Conservation (phyloP, 2,329 filamentous ascomycete species). For the Sporothrix variecibatus region DNA sequence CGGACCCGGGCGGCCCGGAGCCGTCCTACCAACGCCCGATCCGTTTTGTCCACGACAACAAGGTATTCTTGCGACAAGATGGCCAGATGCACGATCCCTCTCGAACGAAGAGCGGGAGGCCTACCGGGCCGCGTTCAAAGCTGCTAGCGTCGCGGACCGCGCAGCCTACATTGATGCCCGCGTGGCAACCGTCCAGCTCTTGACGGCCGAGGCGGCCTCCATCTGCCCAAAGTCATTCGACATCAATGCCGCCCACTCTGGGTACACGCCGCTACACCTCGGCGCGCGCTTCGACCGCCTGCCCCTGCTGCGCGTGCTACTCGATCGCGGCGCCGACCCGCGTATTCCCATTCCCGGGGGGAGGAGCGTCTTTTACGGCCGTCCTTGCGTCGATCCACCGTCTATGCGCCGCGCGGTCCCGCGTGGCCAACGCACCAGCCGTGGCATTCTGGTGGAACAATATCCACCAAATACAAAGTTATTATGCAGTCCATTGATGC, state of each 20-base stretch:
- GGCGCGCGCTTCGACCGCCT: constrained; percentile 3
- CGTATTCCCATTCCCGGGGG: neutral
- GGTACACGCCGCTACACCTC: neutral
- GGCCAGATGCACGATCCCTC: neutral
- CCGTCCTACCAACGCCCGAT: neutral
- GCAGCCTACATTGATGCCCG: neutral
- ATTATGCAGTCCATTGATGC: neutral
- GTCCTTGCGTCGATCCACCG: neutral
- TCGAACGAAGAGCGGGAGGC: neutral
- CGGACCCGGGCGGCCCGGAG: neutral
- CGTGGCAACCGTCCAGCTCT: neutral
- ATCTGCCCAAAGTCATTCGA: neutral
- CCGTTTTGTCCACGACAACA: neutral
- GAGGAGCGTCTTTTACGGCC: neutral
- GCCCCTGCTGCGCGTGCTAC: neutral
- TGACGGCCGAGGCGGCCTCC: neutral
- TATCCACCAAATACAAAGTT: neutral
- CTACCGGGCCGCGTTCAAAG: neutral
- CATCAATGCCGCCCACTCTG: neutral
- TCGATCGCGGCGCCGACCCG: neutral
- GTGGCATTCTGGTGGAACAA: neutral
- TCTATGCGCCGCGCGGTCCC: neutral
- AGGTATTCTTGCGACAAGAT: neutral
- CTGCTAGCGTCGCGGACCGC: neutral
- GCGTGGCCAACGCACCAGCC: neutral